Percentiles rank a stretch among this genome's conserved stretches.
These are phyloP conservation scores for Trypanosoma cruzi DNA, from an alignment of 208 protist species.

Conservation along the genomic window DNA sequence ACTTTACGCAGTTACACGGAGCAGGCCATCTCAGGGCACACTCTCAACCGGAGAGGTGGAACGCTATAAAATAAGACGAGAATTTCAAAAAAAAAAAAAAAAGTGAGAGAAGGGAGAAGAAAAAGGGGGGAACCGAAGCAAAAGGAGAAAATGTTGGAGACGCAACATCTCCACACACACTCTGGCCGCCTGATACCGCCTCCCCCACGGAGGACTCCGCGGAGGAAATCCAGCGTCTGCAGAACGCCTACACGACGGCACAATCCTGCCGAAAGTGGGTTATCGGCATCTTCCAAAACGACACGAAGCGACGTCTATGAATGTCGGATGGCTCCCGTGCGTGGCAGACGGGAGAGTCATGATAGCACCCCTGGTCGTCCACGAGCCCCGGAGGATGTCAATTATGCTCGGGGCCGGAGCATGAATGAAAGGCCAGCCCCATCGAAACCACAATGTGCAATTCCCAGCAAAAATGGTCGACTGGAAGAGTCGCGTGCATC, in stretches of 20 bases:
- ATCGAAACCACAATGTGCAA: not conserved
- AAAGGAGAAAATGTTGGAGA: conserved; percentile 40
- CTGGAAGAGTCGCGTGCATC: not conserved
- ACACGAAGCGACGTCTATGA: not conserved
- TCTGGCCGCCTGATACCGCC: conserved; percentile 57
- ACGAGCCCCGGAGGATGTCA: conserved; percentile 2
- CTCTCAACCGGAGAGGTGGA: not conserved
- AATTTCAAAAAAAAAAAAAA: not conserved
- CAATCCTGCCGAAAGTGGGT: conserved; percentile 23
- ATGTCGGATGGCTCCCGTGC: not conserved
- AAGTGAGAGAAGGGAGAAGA: conserved; percentile 9
- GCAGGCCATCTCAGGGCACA: not conserved
- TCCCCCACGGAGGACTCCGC: conserved; percentile 54
- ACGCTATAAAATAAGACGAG: not conserved
- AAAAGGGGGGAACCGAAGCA: not conserved
- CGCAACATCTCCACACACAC: conserved; percentile 42
- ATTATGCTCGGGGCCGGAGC: not conserved
- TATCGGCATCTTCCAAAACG: conserved; percentile 4
- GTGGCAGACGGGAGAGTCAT: not conserved
- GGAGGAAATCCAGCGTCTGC: conserved; percentile 45
- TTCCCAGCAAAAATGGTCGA: not conserved
- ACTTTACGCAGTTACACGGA: not conserved
- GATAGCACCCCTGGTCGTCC: not conserved
- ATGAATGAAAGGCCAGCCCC: not conserved
- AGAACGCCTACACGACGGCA: conserved; percentile 61